Evolutionary conservation across 2,329 filamentous ascomycete species (phyloP).

Genomic region (Claviceps sp.): DNA sequence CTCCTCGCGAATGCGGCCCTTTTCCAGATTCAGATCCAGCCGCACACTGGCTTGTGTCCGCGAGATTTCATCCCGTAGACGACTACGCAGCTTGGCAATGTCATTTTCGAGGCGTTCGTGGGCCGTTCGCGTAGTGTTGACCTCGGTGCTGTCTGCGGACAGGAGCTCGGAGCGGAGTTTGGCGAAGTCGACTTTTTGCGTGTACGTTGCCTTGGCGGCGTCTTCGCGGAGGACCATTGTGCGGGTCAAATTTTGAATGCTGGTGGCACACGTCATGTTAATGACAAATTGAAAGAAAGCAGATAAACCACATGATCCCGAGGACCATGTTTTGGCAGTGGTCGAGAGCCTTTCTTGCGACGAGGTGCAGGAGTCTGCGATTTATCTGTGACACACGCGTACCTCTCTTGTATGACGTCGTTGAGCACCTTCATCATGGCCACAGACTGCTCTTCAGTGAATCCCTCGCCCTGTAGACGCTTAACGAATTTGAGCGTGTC

Average conservation of each 20-base stretch:
- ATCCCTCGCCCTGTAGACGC: conserved; percentile 76
- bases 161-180: conserved; percentile 91
- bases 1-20: conserved; percentile 91
- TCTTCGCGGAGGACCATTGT: conserved; percentile 98
- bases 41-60: conserved; percentile 87
- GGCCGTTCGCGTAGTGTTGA: conserved; percentile 71
- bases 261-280: conserved; percentile 16
- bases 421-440: conserved; percentile 98
- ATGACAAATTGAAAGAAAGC: not conserved
- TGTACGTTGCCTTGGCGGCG: conserved; percentile 65
- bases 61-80: conserved; percentile 84
- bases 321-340: no score
- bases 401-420: conserved; percentile 94
- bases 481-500: conserved; percentile 97
- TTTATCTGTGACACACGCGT: not conserved
- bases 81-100: conserved; percentile 80
- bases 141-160: conserved; percentile 82
- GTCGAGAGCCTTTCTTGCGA: no score
- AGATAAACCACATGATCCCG: no score
- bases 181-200: conserved; percentile 93
- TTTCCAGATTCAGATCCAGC: conserved; percentile 88
- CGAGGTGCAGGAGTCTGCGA: no score
- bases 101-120: conserved; percentile 92
- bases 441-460: conserved; percentile 86
- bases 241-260: conserved; percentile 90